Conservation (phyloP, 2,329 filamentous ascomycete species). For the Fusarium papillatum region DNA sequence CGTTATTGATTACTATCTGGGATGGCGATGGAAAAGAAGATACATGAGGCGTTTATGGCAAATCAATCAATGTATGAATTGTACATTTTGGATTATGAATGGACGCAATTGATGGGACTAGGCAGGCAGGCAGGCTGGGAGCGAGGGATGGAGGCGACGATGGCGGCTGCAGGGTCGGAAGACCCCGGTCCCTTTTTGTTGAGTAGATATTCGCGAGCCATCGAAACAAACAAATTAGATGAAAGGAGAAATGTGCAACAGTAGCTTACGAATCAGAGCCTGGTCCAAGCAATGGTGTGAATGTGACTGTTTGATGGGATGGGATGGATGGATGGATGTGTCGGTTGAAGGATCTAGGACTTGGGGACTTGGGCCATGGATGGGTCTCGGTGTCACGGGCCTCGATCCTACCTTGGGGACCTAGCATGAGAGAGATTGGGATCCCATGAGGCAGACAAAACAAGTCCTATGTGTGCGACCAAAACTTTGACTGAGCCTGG, state of each 20-base stretch:
- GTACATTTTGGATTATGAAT: slow-evolving; percentile 22
- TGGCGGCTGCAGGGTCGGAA: slow-evolving; percentile 32
- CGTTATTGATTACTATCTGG: slow-evolving; percentile 38
- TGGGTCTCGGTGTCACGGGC: background rate
- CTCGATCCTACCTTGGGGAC: background rate
- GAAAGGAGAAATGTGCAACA: slow-evolving; percentile 31
- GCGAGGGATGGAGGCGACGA: slow-evolving; percentile 24
- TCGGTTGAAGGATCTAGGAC: slow-evolving; percentile 10
- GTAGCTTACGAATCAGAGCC: slow-evolving; percentile 13
- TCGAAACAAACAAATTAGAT: slow-evolving; percentile 34
- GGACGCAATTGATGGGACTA: slow-evolving; percentile 20
- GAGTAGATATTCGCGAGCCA: slow-evolving; percentile 42
- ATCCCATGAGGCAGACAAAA: background rate
- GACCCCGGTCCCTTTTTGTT: slow-evolving; percentile 29
- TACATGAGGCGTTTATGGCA: slow-evolving; percentile 42
- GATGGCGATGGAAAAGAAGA: slow-evolving; percentile 40
- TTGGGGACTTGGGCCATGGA: slow-evolving; percentile 7
- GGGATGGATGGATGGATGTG: background rate
- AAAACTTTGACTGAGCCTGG: background rate
- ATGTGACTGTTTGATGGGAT: slow-evolving; percentile 17
- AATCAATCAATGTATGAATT: slow-evolving; percentile 29
- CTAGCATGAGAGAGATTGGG: background rate
- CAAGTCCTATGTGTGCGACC: background rate
- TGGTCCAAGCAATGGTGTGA: slow-evolving; percentile 6
- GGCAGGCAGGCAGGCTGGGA: slow-evolving; percentile 12